These are phyloP conservation scores for Coemansia sp. DNA, from an alignment of 192 early-diverging fungal species.

Conservation along the genomic window DNA sequence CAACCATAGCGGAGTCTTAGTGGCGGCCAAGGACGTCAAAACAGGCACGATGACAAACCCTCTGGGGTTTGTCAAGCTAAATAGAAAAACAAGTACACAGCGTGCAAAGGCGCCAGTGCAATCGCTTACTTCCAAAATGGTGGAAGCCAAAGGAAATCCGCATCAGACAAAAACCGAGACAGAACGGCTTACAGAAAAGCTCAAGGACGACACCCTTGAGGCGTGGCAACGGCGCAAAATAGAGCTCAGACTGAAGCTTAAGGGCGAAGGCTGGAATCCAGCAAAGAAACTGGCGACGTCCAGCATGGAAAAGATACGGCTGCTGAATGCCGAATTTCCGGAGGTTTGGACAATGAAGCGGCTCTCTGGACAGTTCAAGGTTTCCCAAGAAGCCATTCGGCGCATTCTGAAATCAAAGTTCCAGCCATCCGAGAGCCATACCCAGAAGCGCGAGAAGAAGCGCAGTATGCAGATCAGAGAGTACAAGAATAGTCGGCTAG, in stretches of 20 bases:
- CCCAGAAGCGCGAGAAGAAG: conserved; percentile 43
- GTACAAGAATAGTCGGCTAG: conserved; percentile 18
- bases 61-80: conserved; percentile 28
- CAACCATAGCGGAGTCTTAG: neutral
- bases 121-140: conserved; percentile 26
- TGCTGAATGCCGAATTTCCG: conserved; percentile 52
- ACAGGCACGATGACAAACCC: neutral
- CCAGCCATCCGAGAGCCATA: conserved; percentile 26
- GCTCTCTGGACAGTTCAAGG: conserved; percentile 56
- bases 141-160: conserved; percentile 23
- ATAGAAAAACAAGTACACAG: neutral
- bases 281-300: conserved; percentile 45
- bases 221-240: conserved; percentile 55
- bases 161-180: conserved; percentile 15
- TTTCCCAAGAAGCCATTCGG: conserved; percentile 55
- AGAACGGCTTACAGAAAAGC: conserved; percentile 15
- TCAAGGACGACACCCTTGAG: conserved; percentile 25
- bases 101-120: conserved; percentile 4
- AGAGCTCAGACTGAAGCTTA: conserved; percentile 45
- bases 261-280: conserved; percentile 32
- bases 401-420: conserved; percentile 60
- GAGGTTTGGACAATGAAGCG: conserved; percentile 46
- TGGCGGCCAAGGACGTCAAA: neutral
- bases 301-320: conserved; percentile 51
- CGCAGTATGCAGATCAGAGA: conserved; percentile 41